Base-by-base conservation (phyloP, 352 stramenopile genomes). In the Phytophthora citrophthora region DNA sequence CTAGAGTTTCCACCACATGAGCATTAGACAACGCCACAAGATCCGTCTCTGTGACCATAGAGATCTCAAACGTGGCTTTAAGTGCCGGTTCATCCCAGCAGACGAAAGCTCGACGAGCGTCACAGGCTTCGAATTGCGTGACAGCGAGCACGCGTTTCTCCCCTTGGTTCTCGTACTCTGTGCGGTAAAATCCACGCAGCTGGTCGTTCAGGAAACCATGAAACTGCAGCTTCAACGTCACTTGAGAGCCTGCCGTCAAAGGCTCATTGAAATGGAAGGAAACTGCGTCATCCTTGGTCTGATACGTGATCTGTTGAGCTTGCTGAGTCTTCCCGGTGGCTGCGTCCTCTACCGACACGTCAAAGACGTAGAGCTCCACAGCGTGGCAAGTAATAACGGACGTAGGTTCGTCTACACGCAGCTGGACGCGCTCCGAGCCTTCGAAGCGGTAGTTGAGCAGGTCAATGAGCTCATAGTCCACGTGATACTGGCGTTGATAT, bases 71-170 rank as follows among this genome's bases (percentile, higher is more conserved):
- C 1, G 81, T 86, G 8, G 97, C 96, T 74, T 99, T 99, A 24
- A 97, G 79, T 26, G 93, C 88, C 4, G 97, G 97, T 77, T 99
- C 97, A 68, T 99, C 97, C 88, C 96, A 98, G 79, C 97, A 99
- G 12, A 98, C 96, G 64, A 99, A 99, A 43, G 94, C 96, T 16
- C 95, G 86, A 50, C 97, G 88, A 20, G 90, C 88, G 60, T 98
- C 87, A 53, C 91, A 90, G 20, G 88, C 86, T 64, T 87, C 77
- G 48, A 93, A 94, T 63, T 93, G 82, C 64, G 83, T 91, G 55
- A 94, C 95, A 1, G 95, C 96, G 61, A 99, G 97, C 68, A 97
- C 88, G 58, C 96, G 94, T 53, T 83, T 89, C 61, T 98, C 81
- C 10, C 91, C 85, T 18, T 98, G 77, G 44, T 95, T 79, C 31